These are phyloP conservation scores for Saccharomycopsis fermentans DNA, from an alignment of 805 yeast genomes.

Conservation along the genomic window DNA sequence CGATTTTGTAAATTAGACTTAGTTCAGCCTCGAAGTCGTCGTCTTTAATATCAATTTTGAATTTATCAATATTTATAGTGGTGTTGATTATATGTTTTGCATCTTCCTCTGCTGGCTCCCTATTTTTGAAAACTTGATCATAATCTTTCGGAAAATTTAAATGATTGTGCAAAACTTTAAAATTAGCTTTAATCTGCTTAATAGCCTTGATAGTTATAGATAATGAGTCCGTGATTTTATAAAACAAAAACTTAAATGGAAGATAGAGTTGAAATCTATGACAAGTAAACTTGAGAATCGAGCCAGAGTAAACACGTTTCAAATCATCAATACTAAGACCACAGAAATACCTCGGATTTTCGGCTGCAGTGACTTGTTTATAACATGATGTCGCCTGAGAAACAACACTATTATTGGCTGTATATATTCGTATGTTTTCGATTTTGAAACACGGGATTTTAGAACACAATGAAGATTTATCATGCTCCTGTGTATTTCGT, in stretches of 20 bases:
- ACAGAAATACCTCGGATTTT: background rate
- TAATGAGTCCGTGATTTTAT: constrained; percentile 41
- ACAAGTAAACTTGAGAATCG: background rate
- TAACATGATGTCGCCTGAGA: background rate
- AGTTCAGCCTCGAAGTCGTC: constrained; percentile 58
- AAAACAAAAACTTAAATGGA: constrained; percentile 24
- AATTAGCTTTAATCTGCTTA: constrained; percentile 35
- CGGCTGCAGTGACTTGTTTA: background rate
- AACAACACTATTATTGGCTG: background rate
- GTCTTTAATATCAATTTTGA: constrained; percentile 45
- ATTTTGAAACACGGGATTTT: background rate
- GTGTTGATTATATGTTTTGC: constrained; percentile 32
- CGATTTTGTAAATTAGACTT: constrained; percentile 47
- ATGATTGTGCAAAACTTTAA: constrained; percentile 26
- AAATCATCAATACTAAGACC: background rate
- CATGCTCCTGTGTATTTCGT: too few relatives aligned
- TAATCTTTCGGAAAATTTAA: background rate
- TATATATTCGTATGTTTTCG: background rate
- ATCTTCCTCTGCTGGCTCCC: constrained; percentile 23
- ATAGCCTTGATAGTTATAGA: constrained; percentile 39
- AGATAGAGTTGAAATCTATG: constrained; percentile 11
- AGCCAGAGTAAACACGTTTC: background rate
- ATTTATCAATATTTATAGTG: constrained; percentile 30
- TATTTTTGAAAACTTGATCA: constrained; percentile 14
- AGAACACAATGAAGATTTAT: background rate